Percentiles rank a stretch among this genome's conserved stretches.
Conservation (phyloP, 129 eudicot genomes). For the Deinandra increscens region DNA sequence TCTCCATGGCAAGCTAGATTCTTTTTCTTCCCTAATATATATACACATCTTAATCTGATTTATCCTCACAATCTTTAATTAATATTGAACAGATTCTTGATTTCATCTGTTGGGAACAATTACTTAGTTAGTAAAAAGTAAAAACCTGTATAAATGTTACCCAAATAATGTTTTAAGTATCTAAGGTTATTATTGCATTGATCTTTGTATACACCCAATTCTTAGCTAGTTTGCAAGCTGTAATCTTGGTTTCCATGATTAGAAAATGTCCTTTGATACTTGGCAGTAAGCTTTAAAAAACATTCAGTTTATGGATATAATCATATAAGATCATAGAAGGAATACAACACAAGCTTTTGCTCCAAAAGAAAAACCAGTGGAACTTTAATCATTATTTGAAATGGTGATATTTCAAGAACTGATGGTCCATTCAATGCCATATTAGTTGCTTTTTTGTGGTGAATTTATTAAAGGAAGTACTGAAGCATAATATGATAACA, state of each 20-base stretch:
- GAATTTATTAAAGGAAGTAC: constrained; percentile 43
- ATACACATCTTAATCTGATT: neutral
- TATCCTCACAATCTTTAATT: neutral
- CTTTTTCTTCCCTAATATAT: constrained; percentile 10
- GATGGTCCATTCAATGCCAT: constrained; percentile 48
- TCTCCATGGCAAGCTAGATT: constrained; percentile 20
- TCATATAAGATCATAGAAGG: constrained; percentile 30
- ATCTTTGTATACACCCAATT: constrained; percentile 1
- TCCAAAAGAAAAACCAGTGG: constrained; percentile 38
- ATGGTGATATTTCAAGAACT: constrained; percentile 43
- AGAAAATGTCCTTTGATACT: constrained; percentile 21
- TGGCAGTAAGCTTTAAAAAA: constrained; percentile 26
- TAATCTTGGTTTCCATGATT: constrained; percentile 19
- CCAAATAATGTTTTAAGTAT: constrained; percentile 10
- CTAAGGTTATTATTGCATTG: constrained; percentile 20
- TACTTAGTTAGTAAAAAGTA: neutral
- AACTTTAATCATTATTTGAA: constrained; percentile 42
- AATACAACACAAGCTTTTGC: constrained; percentile 39
- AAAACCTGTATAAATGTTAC: constrained; percentile 3
- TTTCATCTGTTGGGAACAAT: constrained; percentile 2
- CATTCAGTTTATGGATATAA: constrained; percentile 26
- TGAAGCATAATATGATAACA: constrained; percentile 47
- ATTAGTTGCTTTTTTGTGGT: constrained; percentile 42
- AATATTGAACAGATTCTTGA: neutral
- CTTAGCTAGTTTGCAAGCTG: constrained; percentile 22